Evolutionary conservation across 495 filamentous ascomycete species (phyloP).

Genomic region (Aspergillus ostianus): DNA sequence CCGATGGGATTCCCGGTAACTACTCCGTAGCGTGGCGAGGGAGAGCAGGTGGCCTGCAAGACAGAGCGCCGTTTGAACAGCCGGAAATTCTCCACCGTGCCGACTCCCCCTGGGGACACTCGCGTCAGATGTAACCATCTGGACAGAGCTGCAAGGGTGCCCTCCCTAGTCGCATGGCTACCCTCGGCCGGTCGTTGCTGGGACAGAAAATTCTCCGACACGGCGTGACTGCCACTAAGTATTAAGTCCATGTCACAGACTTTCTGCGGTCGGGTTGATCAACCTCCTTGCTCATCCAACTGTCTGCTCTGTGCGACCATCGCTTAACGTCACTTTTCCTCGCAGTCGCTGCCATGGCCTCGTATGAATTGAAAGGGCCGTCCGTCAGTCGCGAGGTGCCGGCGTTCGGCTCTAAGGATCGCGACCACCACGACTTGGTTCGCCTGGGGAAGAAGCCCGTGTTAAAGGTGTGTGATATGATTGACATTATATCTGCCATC

Average conservation of each 20-base stretch:
- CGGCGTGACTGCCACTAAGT: neutral
- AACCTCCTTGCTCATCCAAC: neutral
- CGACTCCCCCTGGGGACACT: too few relatives aligned
- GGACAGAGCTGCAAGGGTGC: neutral
- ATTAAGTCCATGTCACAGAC: neutral
- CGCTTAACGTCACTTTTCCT: neutral
- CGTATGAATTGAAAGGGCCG: neutral
- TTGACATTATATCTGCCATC: neutral
- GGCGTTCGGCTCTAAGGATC: neutral
- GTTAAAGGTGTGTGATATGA: conserved; percentile 21
- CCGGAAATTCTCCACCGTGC: neutral
- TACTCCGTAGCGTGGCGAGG: neutral
- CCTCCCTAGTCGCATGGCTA: neutral
- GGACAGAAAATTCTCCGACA: neutral
- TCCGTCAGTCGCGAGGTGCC: neutral
- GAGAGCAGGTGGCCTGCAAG: neutral
- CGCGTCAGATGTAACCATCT: neutral
- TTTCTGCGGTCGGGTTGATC: too few relatives aligned
- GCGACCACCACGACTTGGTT: conserved; percentile 41
- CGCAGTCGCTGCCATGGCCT: neutral
- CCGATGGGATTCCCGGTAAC: neutral
- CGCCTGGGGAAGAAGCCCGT: conserved; percentile 52
- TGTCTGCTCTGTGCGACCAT: neutral
- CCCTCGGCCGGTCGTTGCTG: neutral
- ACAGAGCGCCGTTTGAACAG: neutral